Conservation (phyloP, 257 asterid species). For the Solanum chilense region DNA sequence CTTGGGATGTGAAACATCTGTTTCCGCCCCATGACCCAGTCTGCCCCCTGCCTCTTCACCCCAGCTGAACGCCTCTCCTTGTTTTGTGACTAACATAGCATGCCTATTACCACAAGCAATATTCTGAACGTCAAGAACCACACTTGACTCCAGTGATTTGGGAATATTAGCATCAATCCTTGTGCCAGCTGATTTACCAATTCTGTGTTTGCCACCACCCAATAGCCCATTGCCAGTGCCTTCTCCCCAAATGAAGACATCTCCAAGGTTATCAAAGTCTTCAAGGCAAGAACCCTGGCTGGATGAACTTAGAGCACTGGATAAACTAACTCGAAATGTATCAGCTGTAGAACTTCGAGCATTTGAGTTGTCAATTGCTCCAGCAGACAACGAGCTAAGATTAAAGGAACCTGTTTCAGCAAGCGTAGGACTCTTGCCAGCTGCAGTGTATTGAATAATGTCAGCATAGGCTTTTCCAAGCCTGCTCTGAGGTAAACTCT, state of each 20-base stretch:
- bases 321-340: slow-evolving; percentile 61
- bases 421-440: slow-evolving; percentile 33
- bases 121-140: slow-evolving; percentile 57
- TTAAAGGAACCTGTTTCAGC: slow-evolving; percentile 21
- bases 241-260: slow-evolving; percentile 90
- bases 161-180: slow-evolving; percentile 47
- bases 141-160: slow-evolving; percentile 56
- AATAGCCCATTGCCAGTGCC: slow-evolving; percentile 51
- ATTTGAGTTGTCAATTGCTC: slow-evolving; percentile 31
- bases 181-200: slow-evolving; percentile 8
- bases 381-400: slow-evolving; percentile 15
- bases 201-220: slow-evolving; percentile 46
- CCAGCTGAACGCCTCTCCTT: slow-evolving; percentile 86
- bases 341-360: slow-evolving; percentile 49
- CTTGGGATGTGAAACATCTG: slow-evolving; percentile 56
- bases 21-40: slow-evolving; percentile 75
- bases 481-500: slow-evolving; percentile 42
- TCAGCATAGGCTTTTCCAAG: slow-evolving; percentile 73
- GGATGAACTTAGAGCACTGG: slow-evolving; percentile 85
- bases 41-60: slow-evolving; percentile 80
- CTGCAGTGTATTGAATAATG: slow-evolving; percentile 49
- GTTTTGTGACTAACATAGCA: slow-evolving; percentile 65
- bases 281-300: slow-evolving; percentile 82
- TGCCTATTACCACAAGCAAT: slow-evolving; percentile 64
- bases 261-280: slow-evolving; percentile 69